Evolutionary conservation across 306 rosid species (phyloP).

Genomic region (Cucumis hystrix): DNA sequence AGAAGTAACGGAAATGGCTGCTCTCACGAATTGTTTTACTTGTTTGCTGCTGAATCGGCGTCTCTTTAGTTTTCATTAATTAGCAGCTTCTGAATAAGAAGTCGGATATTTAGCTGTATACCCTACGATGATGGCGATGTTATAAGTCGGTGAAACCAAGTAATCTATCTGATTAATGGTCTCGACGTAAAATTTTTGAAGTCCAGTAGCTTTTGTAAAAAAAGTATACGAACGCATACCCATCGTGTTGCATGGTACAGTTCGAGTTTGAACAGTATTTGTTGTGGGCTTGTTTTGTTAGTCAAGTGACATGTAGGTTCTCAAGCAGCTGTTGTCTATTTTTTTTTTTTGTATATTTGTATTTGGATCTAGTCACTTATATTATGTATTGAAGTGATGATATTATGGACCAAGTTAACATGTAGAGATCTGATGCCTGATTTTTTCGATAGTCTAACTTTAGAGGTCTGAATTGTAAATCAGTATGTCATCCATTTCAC

Average conservation of each 20-base stretch:
- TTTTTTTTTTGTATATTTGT: neutral
- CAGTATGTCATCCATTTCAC: neutral
- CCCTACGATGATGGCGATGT: neutral
- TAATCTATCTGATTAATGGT: neutral
- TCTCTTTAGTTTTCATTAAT: neutral
- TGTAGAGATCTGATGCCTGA: neutral
- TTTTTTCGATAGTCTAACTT: neutral
- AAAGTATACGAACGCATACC: neutral
- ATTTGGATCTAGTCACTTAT: neutral
- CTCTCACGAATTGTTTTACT: neutral
- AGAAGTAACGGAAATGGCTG: neutral
- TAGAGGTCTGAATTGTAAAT: neutral
- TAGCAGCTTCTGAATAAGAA: neutral
- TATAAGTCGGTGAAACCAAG: neutral
- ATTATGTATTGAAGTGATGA: neutral
- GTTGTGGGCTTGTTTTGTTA: neutral
- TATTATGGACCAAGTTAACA: neutral
- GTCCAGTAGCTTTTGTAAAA: neutral
- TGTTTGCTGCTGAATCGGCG: neutral
- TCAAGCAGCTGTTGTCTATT: neutral
- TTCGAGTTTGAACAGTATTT: neutral
- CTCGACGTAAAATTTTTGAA: neutral
- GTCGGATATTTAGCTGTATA: neutral
- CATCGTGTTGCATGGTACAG: neutral
- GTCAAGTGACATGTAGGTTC: neutral